A percentile compares a stretch with the other conserved stretches of the same genome.
Conservation (phyloP, 148 eudicot genomes). For the Rhododendron kiyosumense region DNA sequence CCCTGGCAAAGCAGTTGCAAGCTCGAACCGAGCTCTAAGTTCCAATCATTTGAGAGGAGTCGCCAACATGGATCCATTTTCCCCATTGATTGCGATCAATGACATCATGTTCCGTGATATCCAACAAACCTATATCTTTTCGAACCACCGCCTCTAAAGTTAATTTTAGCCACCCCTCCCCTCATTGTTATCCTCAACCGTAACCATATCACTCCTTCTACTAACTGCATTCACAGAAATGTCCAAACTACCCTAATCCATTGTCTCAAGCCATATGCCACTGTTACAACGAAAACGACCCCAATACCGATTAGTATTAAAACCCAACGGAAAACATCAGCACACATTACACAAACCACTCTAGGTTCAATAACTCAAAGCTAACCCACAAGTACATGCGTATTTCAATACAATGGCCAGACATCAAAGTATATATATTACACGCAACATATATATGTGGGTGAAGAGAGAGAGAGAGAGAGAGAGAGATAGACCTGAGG, state of each 20-base stretch:
- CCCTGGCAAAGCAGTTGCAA: not conserved
- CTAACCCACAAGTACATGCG: not conserved
- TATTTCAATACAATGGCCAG: not conserved
- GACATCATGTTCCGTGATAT: not conserved
- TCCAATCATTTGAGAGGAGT: not conserved
- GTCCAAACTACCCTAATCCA: not conserved
- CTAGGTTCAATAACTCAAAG: not conserved
- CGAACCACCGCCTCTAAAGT: too few relatives aligned
- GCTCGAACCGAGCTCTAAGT: not conserved
- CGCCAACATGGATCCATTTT: not conserved
- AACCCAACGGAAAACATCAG: not conserved
- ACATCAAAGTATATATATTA: not conserved
- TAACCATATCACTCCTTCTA: too few relatives aligned
- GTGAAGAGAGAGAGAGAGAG: not conserved
- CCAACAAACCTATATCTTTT: not conserved
- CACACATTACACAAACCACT: not conserved
- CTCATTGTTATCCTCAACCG: too few relatives aligned
- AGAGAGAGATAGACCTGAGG: not conserved
- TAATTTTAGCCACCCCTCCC: too few relatives aligned
- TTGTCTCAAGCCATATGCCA: not conserved
- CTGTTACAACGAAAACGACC: not conserved
- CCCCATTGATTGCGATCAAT: not conserved
- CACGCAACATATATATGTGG: not conserved
- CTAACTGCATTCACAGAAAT: too few relatives aligned
- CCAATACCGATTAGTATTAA: not conserved